phyloP scores from a whole-genome alignment of 352 stramenopile genomes.

The Aphanomyces cochlioides region DNA sequence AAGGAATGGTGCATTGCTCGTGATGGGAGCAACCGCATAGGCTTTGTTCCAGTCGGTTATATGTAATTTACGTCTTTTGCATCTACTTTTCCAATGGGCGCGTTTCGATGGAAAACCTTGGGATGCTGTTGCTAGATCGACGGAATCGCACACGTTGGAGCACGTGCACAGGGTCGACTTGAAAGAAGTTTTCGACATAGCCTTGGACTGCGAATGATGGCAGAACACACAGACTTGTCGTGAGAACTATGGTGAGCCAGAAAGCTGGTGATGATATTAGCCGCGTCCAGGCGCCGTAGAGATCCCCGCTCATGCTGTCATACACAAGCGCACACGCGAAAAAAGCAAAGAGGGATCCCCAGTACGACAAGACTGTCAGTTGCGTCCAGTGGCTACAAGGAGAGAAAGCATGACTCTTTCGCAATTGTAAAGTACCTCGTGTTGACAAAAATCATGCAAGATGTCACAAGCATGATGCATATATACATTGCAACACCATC shows the following conservation, averaged over 20 bases:
- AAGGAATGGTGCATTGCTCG: not conserved
- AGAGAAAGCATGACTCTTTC: not conserved
- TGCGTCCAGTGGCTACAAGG: conserved; percentile 52
- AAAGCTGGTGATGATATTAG: conserved; percentile 43
- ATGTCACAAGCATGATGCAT: conserved; percentile 90
- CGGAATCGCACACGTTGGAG: conserved; percentile 42
- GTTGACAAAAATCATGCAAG: conserved; percentile 79
- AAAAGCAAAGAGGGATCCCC: conserved; percentile 50
- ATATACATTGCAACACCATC: conserved; percentile 91
- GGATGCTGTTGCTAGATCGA: not conserved
- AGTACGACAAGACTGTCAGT: conserved; percentile 43
- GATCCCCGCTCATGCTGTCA: conserved; percentile 44
- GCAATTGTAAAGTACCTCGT: conserved; percentile 41
- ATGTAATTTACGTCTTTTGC: not conserved
- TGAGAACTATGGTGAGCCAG: conserved; percentile 58
- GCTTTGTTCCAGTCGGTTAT: not conserved
- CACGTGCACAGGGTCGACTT: conserved; percentile 68
- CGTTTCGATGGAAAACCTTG: not conserved
- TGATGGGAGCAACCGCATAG: not conserved
- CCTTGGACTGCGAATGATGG: conserved; percentile 66
- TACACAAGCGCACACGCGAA: conserved; percentile 49
- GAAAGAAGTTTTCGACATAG: conserved; percentile 70
- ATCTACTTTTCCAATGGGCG: not conserved
- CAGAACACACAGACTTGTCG: conserved; percentile 43
- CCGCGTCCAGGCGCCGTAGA: conserved; percentile 49